phyloP scores from a whole-genome alignment of 73 alveolate genomes.

The Tetrahymena thermophila region DNA sequence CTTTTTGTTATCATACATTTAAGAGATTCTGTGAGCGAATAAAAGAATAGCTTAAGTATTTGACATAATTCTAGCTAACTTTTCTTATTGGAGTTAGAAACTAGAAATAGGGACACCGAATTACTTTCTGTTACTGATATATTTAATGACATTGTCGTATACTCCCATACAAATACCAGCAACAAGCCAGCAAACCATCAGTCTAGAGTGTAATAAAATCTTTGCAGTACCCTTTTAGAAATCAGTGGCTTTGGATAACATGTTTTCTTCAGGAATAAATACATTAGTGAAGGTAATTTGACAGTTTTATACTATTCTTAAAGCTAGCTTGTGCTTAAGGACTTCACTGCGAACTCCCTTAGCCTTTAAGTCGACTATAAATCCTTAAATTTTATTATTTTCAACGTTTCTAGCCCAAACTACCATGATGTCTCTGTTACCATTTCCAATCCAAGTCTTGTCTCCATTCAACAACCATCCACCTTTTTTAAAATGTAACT shows the following conservation, averaged over 20 bases:
- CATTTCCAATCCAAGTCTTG: slow-evolving; percentile 78
- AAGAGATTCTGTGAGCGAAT: slow-evolving; percentile 44
- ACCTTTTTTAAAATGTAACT: neutral
- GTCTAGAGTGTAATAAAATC: slow-evolving; percentile 63
- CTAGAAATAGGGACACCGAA: slow-evolving; percentile 61
- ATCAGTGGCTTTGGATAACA: slow-evolving; percentile 45
- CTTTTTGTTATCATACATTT: slow-evolving; percentile 47
- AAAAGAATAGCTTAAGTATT: slow-evolving; percentile 21
- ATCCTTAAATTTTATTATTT: slow-evolving; percentile 53
- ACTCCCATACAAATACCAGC: slow-evolving; percentile 68
- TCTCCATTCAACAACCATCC: slow-evolving; percentile 65
- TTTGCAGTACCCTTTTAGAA: slow-evolving; percentile 70
- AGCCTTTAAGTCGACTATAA: slow-evolving; percentile 47
- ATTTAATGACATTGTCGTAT: slow-evolving; percentile 32
- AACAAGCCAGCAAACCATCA: slow-evolving; percentile 66
- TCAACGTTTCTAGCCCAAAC: slow-evolving; percentile 66
- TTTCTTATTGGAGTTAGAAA: slow-evolving; percentile 56
- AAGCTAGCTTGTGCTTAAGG: slow-evolving; percentile 49
- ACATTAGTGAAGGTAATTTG: slow-evolving; percentile 51
- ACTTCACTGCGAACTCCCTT: slow-evolving; percentile 51
- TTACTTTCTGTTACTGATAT: slow-evolving; percentile 32
- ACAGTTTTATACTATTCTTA: slow-evolving; percentile 60
- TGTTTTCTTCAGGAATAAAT: slow-evolving; percentile 59
- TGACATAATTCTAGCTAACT: slow-evolving; percentile 58
- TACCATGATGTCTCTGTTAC: slow-evolving; percentile 45